Percentiles rank a stretch among this genome's conserved stretches.
Conservation (phyloP, 345 rosid species). For the Salix koriyanagi region DNA sequence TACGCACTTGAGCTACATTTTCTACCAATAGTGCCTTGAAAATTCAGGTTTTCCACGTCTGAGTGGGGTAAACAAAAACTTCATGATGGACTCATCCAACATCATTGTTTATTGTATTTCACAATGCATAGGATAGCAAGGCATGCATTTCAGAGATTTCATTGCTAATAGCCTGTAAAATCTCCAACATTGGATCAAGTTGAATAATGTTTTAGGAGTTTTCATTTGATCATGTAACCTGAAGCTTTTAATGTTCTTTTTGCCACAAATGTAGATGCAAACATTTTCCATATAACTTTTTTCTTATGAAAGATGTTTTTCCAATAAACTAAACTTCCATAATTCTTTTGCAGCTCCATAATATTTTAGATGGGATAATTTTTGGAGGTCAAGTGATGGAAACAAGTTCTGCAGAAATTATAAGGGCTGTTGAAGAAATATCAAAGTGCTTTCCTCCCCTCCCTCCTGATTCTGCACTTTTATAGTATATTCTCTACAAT, state of each 20-base stretch:
- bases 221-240: constrained; percentile 1
- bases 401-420: constrained; percentile 76
- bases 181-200: background rate
- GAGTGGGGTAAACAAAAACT: background rate
- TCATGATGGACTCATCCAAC: background rate
- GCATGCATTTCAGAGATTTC: background rate
- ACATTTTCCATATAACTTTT: background rate
- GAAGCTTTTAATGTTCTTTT: background rate
- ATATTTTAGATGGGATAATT: constrained; percentile 73
- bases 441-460: constrained; percentile 50
- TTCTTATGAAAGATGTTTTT: background rate
- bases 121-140: background rate
- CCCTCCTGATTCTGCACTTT: background rate
- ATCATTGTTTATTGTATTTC: background rate
- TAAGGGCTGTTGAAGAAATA: constrained; percentile 81
- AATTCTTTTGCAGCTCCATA: constrained; percentile 58
- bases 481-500: background rate
- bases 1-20: constrained; percentile 2
- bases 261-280: background rate
- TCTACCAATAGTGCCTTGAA: background rate
- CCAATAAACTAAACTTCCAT: background rate
- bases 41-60: background rate
- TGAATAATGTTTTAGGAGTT: background rate
- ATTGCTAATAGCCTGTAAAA: background rate
- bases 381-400: constrained; percentile 95